Percentiles rank a stretch among this genome's conserved stretches.
Conservation (phyloP, 2,329 filamentous ascomycete genomes). For the Aspergillus latus region DNA sequence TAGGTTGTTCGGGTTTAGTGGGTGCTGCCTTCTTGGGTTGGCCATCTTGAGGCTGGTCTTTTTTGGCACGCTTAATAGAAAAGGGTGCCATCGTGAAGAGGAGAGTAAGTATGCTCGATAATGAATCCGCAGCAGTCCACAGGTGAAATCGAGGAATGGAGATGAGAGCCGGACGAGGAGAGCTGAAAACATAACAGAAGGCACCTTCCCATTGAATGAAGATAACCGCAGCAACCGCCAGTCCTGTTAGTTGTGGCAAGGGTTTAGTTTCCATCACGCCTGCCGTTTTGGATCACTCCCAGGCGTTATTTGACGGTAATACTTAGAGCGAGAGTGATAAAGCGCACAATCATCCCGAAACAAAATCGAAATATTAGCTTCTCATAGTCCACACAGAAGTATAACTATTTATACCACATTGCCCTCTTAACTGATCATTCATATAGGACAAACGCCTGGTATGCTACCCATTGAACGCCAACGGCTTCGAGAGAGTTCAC, state of each 20-base stretch:
- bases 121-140: not conserved
- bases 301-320: too few species aligned
- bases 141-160: not conserved
- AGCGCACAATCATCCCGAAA: too few species aligned
- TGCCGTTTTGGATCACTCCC: too few species aligned
- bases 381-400: not conserved
- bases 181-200: not conserved
- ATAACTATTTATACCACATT: not conserved
- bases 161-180: not conserved
- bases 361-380: not conserved
- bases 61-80: not conserved
- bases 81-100: not conserved
- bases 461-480: too few species aligned
- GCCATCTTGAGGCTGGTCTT: not conserved
- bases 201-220: not conserved
- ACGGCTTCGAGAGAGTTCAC: not conserved
- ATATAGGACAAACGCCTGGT: not conserved
- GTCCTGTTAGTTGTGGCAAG: not conserved
- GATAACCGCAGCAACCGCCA: not conserved
- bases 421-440: not conserved
- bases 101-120: constrained; percentile 5
- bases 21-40: not conserved
- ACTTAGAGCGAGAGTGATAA: too few species aligned
- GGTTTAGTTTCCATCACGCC: not conserved
- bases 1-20: not conserved